Conservation (phyloP, 2,329 filamentous ascomycete genomes). For the Colletotrichum karsti region DNA sequence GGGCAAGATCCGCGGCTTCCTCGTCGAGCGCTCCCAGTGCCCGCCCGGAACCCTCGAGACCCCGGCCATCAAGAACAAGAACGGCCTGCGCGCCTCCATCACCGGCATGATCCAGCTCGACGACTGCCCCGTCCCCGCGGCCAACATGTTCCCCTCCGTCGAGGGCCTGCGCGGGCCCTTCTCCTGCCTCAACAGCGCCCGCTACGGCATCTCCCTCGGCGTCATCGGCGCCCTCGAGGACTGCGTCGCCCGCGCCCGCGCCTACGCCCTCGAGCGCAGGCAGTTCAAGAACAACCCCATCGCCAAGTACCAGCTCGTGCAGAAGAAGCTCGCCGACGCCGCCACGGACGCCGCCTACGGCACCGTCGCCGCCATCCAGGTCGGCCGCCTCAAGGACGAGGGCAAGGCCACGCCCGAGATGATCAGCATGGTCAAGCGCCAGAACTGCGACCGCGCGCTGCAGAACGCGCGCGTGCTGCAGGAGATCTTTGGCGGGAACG, state of each 20-base stretch:
- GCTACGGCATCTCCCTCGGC: conserved; percentile 93
- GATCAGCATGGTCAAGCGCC: conserved; percentile 96
- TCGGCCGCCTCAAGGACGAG: conserved; percentile 91
- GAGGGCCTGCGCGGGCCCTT: conserved; percentile 92
- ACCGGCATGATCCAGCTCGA: conserved; percentile 99
- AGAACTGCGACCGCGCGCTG: conserved; percentile 94
- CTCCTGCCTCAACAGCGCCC: conserved; percentile 90
- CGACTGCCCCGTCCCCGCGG: conserved; percentile 84
- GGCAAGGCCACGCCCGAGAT: conserved; percentile 91
- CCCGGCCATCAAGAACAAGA: conserved; percentile 94
- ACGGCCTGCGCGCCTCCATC: conserved; percentile 88
- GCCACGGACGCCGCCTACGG: conserved; percentile 91
- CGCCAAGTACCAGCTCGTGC: conserved; percentile 94
- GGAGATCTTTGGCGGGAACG: conserved; percentile 97
- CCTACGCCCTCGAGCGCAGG: conserved; percentile 90
- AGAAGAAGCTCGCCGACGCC: conserved; percentile 97
- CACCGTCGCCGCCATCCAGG: conserved; percentile 88
- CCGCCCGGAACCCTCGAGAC: conserved; percentile 91
- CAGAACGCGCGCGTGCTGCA: conserved; percentile 82
- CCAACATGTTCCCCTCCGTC: conserved; percentile 93
- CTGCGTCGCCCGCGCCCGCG: conserved; percentile 80
- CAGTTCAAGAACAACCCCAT: conserved; percentile 97
- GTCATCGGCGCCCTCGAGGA: conserved; percentile 95
- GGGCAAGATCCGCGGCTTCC: conserved; percentile 92
- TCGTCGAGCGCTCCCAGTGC: conserved; percentile 86